A percentile compares a stretch with the other conserved stretches of the same genome.
Evolutionary conservation across 78 protist genomes (phyloP).

Genomic region (Cavenderia fasciculata): DNA sequence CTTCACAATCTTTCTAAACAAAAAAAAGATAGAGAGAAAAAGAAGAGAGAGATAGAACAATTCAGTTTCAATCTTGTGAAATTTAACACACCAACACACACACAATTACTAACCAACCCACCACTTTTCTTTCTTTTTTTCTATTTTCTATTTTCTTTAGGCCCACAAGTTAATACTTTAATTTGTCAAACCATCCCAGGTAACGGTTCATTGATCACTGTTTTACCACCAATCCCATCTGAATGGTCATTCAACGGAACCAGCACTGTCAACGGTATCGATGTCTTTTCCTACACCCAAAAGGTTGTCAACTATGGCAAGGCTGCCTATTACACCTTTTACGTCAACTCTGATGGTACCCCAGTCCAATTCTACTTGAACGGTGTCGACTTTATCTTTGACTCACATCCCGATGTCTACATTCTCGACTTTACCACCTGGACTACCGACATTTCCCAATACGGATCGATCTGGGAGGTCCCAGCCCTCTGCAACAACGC

Average conservation of each 20-base stretch:
- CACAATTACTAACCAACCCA: no score
- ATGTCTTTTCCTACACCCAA: constrained; percentile 39
- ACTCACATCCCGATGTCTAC: constrained; percentile 82
- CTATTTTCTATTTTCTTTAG: no score
- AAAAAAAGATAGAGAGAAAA: no score
- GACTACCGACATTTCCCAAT: constrained; percentile 31
- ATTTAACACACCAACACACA: no score
- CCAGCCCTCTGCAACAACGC: constrained; percentile 63
- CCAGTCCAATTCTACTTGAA: constrained; percentile 80
- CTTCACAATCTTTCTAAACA: no score
- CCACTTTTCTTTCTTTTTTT: constrained; percentile 11
- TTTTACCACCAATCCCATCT: constrained; percentile 62
- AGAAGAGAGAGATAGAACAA: no score
- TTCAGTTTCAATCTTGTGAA: no score
- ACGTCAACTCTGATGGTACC: constrained; percentile 57
- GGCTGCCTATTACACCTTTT: constrained; percentile 75
- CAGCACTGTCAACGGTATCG: constrained; percentile 40
- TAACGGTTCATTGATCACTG: constrained; percentile 37
- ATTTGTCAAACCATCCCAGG: constrained; percentile 37
- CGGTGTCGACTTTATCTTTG: constrained; percentile 80
- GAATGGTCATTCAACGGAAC: constrained; percentile 68
- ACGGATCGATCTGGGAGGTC: neutral
- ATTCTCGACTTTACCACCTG: constrained; percentile 38
- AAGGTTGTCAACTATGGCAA: constrained; percentile 40
- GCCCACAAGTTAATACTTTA: constrained; percentile 53